Evolutionary conservation across 192 early-diverging fungal species (phyloP), one percentile per base, ranked within the genome.

Genomic region (Irineochytrium annulatum): DNA sequence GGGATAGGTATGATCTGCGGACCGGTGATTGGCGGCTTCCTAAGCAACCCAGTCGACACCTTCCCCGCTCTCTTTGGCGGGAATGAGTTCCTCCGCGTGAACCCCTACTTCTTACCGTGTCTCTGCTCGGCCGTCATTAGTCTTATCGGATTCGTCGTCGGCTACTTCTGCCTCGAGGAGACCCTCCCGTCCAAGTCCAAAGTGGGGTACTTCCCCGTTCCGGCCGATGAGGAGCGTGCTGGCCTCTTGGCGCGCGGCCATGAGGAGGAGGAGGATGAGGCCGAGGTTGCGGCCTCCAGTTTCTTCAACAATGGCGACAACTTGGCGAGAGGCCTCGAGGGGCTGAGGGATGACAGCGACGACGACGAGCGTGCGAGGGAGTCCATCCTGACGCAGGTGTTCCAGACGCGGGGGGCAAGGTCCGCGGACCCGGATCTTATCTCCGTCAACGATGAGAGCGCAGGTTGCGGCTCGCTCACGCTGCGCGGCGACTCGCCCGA

Each of bases 91-190:
- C 80, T 93, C 27, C 70, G 63, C 27, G 30, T 60, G 0, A 89
- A 84, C 54, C 92, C 92, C 0, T 97, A 93, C 56, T 78, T 91
- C 48, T 80, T 97, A 2, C 94, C 94, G 3, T 94, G 94, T 54
- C 57, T 87, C 28, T 68, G 89, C 8, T 84, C 84, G 16, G 75
- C 86, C 2, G 43, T 75, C 17, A 70, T 89, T 3, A 82, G 85
- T 27, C 27, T 86, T 2, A 54, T 86, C 49, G 88, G 89, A 3
- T 77, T 89, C 28, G 46, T 85, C 0, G 57, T 88, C 26, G 89
- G 87, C 28, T 68, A 66, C 29, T 56, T 79, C n/a, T 68, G 37
- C 34, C 56, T 75, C 20, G 60, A 67, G 26, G 77, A 79, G 53
- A 79, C 77, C 2, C 51, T 66, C 29, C 17, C 3, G n/a, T 55